Percentiles rank a stretch among this genome's conserved stretches.
Evolutionary conservation across 257 asterid species (phyloP).

Genomic region (Scutellaria baicalensis): DNA sequence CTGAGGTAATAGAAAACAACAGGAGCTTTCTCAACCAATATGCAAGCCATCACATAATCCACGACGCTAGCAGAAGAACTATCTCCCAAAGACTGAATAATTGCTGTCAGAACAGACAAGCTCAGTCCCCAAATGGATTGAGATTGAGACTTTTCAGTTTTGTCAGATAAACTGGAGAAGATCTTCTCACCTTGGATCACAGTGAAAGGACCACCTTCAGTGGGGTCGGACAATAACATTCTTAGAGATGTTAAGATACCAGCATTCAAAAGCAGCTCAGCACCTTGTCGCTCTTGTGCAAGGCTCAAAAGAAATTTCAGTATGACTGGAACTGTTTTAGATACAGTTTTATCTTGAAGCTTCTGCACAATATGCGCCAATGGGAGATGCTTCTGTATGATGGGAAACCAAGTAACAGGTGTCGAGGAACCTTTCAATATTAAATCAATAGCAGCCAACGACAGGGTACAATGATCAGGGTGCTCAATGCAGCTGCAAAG

Average conservation of each 20-base stretch:
- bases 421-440: constrained; percentile 62
- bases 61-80: constrained; percentile 38
- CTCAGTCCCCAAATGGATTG: constrained; percentile 81
- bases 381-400: constrained; percentile 65
- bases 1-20: constrained; percentile 60
- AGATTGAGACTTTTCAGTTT: constrained; percentile 43
- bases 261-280: constrained; percentile 70
- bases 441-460: constrained; percentile 58
- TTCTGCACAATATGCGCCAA: constrained; percentile 54
- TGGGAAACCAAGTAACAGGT: constrained; percentile 70
- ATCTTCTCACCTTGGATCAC: constrained; percentile 39
- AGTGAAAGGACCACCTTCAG: constrained; percentile 39
- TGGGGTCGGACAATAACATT: constrained; percentile 41
- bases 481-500: constrained; percentile 63
- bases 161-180: constrained; percentile 29
- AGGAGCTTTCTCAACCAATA: constrained; percentile 74
- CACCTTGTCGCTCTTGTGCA: constrained; percentile 67
- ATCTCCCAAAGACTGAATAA: constrained; percentile 73
- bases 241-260: constrained; percentile 66
- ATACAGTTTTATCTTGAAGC: constrained; percentile 46
- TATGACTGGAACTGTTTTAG: constrained; percentile 32
- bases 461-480: constrained; percentile 48
- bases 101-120: constrained; percentile 75
- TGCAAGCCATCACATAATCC: constrained; percentile 68
- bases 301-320: constrained; percentile 80